phyloP scores from a whole-genome alignment of 148 eudicot genomes.

The Silene uniflora region DNA sequence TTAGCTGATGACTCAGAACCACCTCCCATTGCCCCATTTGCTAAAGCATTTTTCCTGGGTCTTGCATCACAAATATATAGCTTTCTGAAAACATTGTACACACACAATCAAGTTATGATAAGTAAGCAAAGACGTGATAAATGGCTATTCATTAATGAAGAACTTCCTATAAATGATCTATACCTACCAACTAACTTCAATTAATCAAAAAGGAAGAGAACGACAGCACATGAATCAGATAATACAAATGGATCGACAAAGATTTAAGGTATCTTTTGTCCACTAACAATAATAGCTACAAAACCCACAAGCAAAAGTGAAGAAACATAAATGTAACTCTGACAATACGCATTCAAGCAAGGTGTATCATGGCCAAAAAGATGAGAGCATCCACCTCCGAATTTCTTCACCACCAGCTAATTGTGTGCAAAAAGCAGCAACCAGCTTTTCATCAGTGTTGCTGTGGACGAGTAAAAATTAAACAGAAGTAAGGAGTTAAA shows the following conservation, averaged over 20 bases:
- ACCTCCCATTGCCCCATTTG: constrained; percentile 99
- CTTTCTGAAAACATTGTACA: constrained; percentile 48
- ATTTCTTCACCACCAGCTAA: constrained; percentile 44
- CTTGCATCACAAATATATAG: constrained; percentile 97
- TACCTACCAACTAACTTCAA: not conserved
- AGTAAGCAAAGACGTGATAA: constrained; percentile 1
- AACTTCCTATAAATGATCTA: not conserved
- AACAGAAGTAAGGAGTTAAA: not conserved
- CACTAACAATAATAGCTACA: not conserved
- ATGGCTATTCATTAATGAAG: not conserved
- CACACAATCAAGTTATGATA: constrained; percentile 7
- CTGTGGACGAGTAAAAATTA: constrained; percentile 39
- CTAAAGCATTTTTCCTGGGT: constrained; percentile 95
- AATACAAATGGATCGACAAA: not conserved
- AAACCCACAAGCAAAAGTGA: not conserved
- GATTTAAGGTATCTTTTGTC: not conserved
- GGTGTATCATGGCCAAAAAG: not conserved
- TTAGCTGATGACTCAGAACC: constrained; percentile 98
- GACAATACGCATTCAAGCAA: not conserved
- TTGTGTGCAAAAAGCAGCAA: constrained; percentile 80
- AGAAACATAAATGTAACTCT: not conserved
- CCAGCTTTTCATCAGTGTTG: constrained; percentile 94
- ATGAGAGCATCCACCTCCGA: constrained; percentile 41
- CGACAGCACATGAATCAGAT: not conserved
- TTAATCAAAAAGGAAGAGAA: not conserved